Evolutionary conservation across 805 yeast genomes (phyloP).

Genomic region (Torulaspora gathmanii): DNA sequence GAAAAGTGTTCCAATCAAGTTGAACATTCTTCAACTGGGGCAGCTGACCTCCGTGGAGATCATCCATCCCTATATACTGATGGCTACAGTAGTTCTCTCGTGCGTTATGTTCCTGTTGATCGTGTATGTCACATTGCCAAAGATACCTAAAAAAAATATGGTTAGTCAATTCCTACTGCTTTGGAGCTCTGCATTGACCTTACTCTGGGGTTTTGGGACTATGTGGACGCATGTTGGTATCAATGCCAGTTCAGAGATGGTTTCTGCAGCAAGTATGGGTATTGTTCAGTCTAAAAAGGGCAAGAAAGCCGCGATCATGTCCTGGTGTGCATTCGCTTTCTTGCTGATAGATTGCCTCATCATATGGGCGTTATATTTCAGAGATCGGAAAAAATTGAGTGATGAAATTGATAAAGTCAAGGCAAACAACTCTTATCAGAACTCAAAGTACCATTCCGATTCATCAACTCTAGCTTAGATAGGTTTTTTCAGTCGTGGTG

Average conservation of each 20-base stretch:
- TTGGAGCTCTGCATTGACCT: conserved; percentile 37
- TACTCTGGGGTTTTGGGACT: conserved; percentile 62
- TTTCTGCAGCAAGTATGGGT: conserved; percentile 48
- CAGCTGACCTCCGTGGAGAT: conserved; percentile 41
- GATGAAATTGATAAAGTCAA: conserved; percentile 18
- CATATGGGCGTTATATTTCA: conserved; percentile 34
- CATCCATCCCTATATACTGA: conserved; percentile 51
- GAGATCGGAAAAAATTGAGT: conserved; percentile 31
- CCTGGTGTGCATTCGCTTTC: conserved; percentile 58
- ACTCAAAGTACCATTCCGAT: conserved; percentile 11
- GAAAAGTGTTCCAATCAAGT: conserved; percentile 11
- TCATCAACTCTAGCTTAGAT: conserved; percentile 15
- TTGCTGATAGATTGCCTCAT: conserved; percentile 40
- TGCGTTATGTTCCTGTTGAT: conserved; percentile 40
- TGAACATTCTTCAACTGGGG: conserved; percentile 49
- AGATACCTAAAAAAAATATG: conserved; percentile 41
- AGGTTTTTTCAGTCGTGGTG: neutral
- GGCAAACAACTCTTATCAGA: conserved; percentile 5
- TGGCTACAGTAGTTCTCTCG: conserved; percentile 45
- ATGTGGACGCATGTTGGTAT: conserved; percentile 60
- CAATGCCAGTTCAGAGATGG: conserved; percentile 41
- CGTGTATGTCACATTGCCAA: conserved; percentile 46
- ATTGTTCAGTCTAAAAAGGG: conserved; percentile 46
- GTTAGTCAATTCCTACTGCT: conserved; percentile 31
- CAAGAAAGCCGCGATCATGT: conserved; percentile 49